These are phyloP conservation scores for Macrophomina phaseolina DNA, from an alignment of 2,329 filamentous ascomycete species.

Conservation along the genomic window DNA sequence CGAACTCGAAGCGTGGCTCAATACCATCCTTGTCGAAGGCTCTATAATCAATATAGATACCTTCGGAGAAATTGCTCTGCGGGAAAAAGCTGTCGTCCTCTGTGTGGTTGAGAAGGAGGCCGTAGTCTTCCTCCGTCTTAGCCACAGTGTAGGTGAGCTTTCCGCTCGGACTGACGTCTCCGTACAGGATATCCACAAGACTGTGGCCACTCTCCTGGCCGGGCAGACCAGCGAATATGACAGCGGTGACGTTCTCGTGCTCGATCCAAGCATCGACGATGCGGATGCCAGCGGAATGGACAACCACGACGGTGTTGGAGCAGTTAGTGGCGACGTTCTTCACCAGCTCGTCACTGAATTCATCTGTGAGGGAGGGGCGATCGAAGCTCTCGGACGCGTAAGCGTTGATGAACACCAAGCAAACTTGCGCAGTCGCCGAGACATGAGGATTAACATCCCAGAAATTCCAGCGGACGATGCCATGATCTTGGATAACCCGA, in stretches of 20 bases:
- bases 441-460: slow-evolving; percentile 38
- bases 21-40: slow-evolving; percentile 66
- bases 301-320: slow-evolving; percentile 58
- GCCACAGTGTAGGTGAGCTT: slow-evolving; percentile 88
- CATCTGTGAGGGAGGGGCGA: slow-evolving; percentile 49
- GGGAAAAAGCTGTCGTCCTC: slow-evolving; percentile 34
- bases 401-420: slow-evolving; percentile 65
- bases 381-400: slow-evolving; percentile 55
- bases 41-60: slow-evolving; percentile 54
- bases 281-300: slow-evolving; percentile 44
- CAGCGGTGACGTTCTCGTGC: slow-evolving; percentile 39
- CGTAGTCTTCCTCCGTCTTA: slow-evolving; percentile 75
- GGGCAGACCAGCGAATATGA: slow-evolving; percentile 39
- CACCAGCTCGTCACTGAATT: slow-evolving; percentile 48
- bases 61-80: slow-evolving; percentile 51
- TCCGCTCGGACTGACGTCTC: slow-evolving; percentile 71
- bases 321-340: slow-evolving; percentile 53
- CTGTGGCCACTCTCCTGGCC: slow-evolving; percentile 39
- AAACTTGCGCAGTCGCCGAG: slow-evolving; percentile 51
- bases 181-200: slow-evolving; percentile 37
- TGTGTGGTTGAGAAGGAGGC: slow-evolving; percentile 46
- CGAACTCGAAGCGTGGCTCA: slow-evolving; percentile 68
- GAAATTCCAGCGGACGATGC: slow-evolving; percentile 45
- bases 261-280: slow-evolving; percentile 41
- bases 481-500: slow-evolving; percentile 33